Percentiles rank a stretch among this genome's conserved stretches.
These are phyloP conservation scores for Hygrocybe punicea DNA, from an alignment of 768 basidiomycete species.

Conservation along the genomic window DNA sequence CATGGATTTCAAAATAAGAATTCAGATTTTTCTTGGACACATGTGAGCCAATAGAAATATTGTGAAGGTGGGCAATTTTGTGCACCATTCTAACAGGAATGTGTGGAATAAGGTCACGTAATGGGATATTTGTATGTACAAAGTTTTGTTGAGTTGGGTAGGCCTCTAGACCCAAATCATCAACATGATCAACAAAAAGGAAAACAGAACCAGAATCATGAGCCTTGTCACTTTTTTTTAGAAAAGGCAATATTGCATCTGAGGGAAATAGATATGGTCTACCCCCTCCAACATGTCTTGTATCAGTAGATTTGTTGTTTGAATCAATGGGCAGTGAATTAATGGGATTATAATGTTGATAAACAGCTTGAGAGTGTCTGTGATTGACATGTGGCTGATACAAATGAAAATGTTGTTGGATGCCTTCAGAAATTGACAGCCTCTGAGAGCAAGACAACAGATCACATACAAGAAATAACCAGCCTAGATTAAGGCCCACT, in stretches of 20 bases:
- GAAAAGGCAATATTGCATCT: not conserved
- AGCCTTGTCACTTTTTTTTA: not conserved
- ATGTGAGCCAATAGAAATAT: slow-evolving; percentile 1
- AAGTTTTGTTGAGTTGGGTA: not conserved
- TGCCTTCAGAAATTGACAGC: no score
- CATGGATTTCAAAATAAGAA: not conserved
- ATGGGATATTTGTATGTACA: not conserved
- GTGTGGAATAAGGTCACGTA: not conserved
- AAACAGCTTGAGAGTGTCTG: no score
- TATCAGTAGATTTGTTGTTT: no score
- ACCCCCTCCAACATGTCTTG: not conserved
- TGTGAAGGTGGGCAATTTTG: slow-evolving; percentile 4
- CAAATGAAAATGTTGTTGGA: no score
- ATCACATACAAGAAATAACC: no score
- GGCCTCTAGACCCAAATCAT: not conserved
- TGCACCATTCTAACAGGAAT: not conserved
- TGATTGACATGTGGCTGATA: no score
- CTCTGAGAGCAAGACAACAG: no score
- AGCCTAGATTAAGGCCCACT: no score
- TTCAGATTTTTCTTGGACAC: not conserved
- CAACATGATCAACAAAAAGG: slow-evolving; percentile 1
- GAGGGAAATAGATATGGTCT: not conserved
- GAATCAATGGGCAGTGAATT: no score
- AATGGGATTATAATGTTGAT: no score
- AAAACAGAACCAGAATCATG: not conserved